Evolutionary conservation across 176 grass and related monocot genomes (phyloP).

Genomic region (Triticum aestivum): DNA sequence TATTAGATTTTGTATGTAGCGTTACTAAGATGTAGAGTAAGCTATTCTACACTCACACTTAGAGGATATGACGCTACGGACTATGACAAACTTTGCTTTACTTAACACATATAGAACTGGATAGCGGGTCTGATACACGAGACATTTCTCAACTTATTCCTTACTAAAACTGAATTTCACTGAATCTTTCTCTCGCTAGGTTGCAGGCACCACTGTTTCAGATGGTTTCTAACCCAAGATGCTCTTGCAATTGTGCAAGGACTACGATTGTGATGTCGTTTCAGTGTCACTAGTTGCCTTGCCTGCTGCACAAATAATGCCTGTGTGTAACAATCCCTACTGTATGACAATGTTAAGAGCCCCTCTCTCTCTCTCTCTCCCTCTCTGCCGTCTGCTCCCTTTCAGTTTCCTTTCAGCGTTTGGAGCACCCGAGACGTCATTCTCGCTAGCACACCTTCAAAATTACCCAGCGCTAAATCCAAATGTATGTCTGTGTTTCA

Average conservation of each 20-base stretch:
- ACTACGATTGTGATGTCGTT: neutral
- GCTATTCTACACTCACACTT: too few species aligned
- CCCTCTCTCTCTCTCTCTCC: too few species aligned
- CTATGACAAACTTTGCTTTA: too few species aligned
- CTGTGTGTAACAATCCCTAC: neutral
- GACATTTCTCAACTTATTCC: too few species aligned
- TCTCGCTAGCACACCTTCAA: neutral
- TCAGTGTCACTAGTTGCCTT: neutral
- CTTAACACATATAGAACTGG: too few species aligned
- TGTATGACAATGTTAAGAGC: neutral
- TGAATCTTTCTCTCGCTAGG: too few species aligned
- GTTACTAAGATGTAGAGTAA: too few species aligned
- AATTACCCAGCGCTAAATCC: neutral
- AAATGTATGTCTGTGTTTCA: neutral
- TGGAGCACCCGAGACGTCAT: constrained; percentile 15
- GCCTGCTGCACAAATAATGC: neutral
- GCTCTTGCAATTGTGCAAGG: neutral
- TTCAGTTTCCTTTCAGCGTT: neutral
- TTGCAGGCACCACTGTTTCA: too few species aligned
- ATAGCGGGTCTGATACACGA: too few species aligned
- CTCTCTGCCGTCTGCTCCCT: neutral
- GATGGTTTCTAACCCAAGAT: neutral
- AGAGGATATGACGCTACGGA: too few species aligned
- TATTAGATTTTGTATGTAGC: too few species aligned
- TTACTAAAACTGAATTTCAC: too few species aligned